A percentile compares a stretch with the other conserved stretches of the same genome.
Evolutionary conservation across 345 rosid genomes (phyloP).

Genomic region (Ceriops zippeliana): DNA sequence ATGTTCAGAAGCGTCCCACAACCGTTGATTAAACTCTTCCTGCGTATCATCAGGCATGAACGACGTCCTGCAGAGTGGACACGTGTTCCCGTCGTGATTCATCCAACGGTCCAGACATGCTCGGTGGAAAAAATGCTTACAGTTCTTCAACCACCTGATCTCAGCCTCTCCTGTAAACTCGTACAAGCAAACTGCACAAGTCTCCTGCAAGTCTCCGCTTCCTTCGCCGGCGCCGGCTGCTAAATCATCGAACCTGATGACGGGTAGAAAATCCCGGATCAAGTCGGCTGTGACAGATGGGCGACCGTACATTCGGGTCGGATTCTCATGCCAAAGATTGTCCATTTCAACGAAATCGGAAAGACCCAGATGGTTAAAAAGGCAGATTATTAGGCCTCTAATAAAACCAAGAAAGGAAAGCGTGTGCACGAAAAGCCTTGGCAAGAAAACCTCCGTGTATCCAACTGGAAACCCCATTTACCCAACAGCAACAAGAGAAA

Average conservation of each 20-base stretch:
- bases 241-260: slow-evolving; percentile 53
- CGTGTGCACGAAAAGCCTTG: slow-evolving; percentile 60
- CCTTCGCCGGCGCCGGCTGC: slow-evolving; percentile 26
- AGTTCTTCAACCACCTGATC: slow-evolving; percentile 73
- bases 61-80: slow-evolving; percentile 82
- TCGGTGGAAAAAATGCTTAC: slow-evolving; percentile 77
- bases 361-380: slow-evolving; percentile 60
- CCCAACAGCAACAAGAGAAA: neutral
- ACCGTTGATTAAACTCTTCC: slow-evolving; percentile 76
- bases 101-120: slow-evolving; percentile 92
- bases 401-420: slow-evolving; percentile 63
- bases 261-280: slow-evolving; percentile 79
- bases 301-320: slow-evolving; percentile 30
- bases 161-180: slow-evolving; percentile 75
- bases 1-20: slow-evolving; percentile 56
- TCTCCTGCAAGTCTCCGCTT: slow-evolving; percentile 58
- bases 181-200: slow-evolving; percentile 76
- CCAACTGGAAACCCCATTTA: slow-evolving; percentile 85
- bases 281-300: slow-evolving; percentile 64
- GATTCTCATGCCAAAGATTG: slow-evolving; percentile 46
- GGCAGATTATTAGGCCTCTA: slow-evolving; percentile 44
- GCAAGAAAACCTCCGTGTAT: slow-evolving; percentile 68
- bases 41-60: slow-evolving; percentile 80
- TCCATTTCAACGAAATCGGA: slow-evolving; percentile 77
- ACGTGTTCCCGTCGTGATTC: slow-evolving; percentile 82